Conservation (phyloP, 208 protist genomes). For the Trypanosoma avium region DNA sequence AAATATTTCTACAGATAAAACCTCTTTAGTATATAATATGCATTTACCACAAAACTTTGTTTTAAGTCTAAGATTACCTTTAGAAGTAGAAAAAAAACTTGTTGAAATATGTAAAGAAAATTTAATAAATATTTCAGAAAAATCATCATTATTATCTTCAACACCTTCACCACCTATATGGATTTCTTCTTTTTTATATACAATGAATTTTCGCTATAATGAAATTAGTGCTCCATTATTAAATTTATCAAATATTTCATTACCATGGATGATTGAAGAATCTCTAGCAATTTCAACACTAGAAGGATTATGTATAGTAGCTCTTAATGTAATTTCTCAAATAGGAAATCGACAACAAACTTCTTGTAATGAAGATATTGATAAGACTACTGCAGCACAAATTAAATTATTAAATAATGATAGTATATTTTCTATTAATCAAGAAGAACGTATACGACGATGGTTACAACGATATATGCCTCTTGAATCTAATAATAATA, state of each 20-base stretch:
- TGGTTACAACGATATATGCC: constrained; percentile 27
- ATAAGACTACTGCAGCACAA: constrained; percentile 14
- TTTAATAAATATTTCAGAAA: too few relatives aligned
- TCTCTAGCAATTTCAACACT: constrained; percentile 10
- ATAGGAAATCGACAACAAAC: constrained; percentile 9
- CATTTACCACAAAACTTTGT: constrained; percentile 19
- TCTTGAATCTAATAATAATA: constrained; percentile 4
- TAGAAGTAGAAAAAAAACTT: constrained; percentile 15
- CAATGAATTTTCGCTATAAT: constrained; percentile 3
- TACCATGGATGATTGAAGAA: background rate
- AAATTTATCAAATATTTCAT: background rate
- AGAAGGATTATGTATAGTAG: constrained; percentile 23
- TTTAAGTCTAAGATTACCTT: constrained; percentile 10
- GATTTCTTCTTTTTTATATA: constrained; percentile 24
- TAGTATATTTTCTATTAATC: constrained; percentile 11
- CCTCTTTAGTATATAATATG: constrained; percentile 2
- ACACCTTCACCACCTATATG: constrained; percentile 3
- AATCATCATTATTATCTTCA: too few relatives aligned
- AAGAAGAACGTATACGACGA: constrained; percentile 12
- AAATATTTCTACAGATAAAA: background rate
- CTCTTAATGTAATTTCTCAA: constrained; percentile 22
- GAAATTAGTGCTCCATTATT: background rate
- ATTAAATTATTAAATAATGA: constrained; percentile 4
- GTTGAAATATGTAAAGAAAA: background rate
- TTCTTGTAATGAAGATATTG: background rate